A percentile compares a stretch with the other conserved stretches of the same genome.
Evolutionary conservation across 441 rosid species (phyloP).

Genomic region (Gossypium gossypioides): DNA sequence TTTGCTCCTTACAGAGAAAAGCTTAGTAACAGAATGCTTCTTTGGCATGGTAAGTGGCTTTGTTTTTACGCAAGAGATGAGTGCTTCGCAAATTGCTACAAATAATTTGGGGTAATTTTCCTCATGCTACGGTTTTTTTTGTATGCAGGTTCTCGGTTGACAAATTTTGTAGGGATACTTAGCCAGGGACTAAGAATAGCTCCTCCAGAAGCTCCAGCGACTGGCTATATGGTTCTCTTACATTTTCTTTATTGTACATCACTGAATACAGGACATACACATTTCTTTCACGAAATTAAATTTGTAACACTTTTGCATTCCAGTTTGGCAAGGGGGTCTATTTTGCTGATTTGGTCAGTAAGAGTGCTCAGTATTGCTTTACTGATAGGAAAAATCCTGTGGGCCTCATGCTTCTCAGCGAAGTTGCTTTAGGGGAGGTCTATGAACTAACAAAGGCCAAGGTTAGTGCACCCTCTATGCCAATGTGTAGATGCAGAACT

Average conservation of each 20-base stretch:
- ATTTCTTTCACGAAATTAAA: conserved; percentile 15
- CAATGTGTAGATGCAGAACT: not conserved
- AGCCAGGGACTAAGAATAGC: conserved; percentile 97
- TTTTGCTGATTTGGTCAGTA: conserved; percentile 95
- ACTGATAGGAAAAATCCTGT: conserved; percentile 74
- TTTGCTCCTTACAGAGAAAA: conserved; percentile 56
- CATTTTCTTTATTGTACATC: not conserved
- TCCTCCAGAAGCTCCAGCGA: conserved; percentile 97
- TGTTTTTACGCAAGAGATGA: not conserved
- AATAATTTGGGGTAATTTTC: not conserved
- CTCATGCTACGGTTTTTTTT: not conserved
- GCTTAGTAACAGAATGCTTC: conserved; percentile 80
- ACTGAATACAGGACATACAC: not conserved
- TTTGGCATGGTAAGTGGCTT: conserved; percentile 71
- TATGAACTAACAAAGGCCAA: conserved; percentile 67
- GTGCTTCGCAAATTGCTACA: not conserved
- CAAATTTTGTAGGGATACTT: conserved; percentile 94
- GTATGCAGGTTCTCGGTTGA: conserved; percentile 75
- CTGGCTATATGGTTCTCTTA: conserved; percentile 81
- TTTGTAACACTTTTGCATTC: conserved; percentile 12
- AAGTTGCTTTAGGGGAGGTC: conserved; percentile 81
- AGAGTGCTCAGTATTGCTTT: conserved; percentile 95
- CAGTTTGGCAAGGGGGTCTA: conserved; percentile 97
- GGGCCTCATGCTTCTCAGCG: conserved; percentile 88
- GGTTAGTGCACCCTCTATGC: conserved; percentile 36